phyloP scores from a whole-genome alignment of 139 green algal species.

The Tetradesmus obliquus region DNA sequence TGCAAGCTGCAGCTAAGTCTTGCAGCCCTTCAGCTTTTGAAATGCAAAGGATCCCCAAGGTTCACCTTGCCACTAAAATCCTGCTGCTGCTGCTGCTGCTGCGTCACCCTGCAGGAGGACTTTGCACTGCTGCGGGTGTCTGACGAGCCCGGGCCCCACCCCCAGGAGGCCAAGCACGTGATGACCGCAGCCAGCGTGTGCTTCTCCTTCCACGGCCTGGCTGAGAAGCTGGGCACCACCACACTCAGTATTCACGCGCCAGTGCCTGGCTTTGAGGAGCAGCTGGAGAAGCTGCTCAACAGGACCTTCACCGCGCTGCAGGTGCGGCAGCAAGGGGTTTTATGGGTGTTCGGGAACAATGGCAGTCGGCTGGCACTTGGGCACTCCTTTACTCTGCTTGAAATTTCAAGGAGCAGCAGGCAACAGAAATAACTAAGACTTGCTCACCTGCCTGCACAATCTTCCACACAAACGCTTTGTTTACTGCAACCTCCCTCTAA shows the following conservation, averaged over 20 bases:
- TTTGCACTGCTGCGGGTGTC: conserved; percentile 42
- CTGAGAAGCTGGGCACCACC: conserved; percentile 50
- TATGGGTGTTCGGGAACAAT: background rate
- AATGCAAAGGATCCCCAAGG: no score
- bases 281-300: conserved; percentile 47
- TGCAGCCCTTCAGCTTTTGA: no score
- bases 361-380: no score
- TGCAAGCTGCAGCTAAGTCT: no score
- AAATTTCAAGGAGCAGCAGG: no score
- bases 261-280: conserved; percentile 52
- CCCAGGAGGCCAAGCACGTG: conserved; percentile 41
- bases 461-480: background rate
- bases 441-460: no score
- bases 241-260: conserved; percentile 46
- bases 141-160: conserved; percentile 30
- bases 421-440: no score
- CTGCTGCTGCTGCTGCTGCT: background rate
- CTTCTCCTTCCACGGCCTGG: conserved; percentile 51
- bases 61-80: no score
- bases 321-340: background rate
- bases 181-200: conserved; percentile 49
- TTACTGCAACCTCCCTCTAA: background rate
- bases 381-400: no score
- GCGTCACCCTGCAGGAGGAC: conserved; percentile 41
- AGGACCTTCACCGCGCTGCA: conserved; percentile 45